These are phyloP conservation scores for Leishmania gerbilli DNA, from an alignment of 208 protist species.

Conservation along the genomic window DNA sequence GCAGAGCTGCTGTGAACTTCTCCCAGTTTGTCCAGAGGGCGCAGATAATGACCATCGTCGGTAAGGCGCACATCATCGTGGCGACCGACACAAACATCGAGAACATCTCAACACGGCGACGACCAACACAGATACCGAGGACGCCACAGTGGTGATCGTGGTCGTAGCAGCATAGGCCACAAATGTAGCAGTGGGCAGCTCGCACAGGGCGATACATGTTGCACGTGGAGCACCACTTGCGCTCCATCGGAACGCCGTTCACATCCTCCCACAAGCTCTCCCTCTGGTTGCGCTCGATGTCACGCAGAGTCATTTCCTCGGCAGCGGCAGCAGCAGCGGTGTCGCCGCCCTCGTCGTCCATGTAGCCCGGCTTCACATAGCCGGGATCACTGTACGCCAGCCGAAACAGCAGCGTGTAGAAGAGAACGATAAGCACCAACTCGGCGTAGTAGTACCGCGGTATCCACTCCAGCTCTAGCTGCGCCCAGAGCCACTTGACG, in stretches of 20 bases:
- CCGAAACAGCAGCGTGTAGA: constrained; percentile 45
- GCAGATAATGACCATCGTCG: constrained; percentile 33
- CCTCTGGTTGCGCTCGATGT: constrained; percentile 64
- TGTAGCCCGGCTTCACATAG: constrained; percentile 76
- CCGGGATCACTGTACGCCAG: constrained; percentile 82
- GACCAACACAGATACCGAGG: constrained; percentile 82
- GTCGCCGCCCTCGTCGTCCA: constrained; percentile 29
- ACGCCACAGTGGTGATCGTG: constrained; percentile 93
- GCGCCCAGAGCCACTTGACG: constrained; percentile 35
- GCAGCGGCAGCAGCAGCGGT: constrained; percentile 1
- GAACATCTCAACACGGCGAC: constrained; percentile 71
- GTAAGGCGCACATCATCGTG: constrained; percentile 25
- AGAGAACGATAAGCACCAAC: constrained; percentile 44
- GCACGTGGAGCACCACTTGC: constrained; percentile 92
- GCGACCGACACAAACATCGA: constrained; percentile 48
- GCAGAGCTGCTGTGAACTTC: constrained; percentile 19
- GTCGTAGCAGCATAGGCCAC: constrained; percentile 82
- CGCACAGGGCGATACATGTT: constrained; percentile 81
- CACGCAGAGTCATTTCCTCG: constrained; percentile 58
- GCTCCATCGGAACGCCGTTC: constrained; percentile 74
- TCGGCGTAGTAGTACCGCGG: constrained; percentile 25
- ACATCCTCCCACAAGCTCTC: constrained; percentile 78
- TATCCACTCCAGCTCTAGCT: constrained; percentile 52
- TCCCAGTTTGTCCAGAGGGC: constrained; percentile 35
- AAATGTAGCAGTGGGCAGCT: constrained; percentile 91